Evolutionary conservation across 352 stramenopile genomes (phyloP), one percentile per base, ranked within the genome.

Genomic region (Phytophthora hibernalis): DNA sequence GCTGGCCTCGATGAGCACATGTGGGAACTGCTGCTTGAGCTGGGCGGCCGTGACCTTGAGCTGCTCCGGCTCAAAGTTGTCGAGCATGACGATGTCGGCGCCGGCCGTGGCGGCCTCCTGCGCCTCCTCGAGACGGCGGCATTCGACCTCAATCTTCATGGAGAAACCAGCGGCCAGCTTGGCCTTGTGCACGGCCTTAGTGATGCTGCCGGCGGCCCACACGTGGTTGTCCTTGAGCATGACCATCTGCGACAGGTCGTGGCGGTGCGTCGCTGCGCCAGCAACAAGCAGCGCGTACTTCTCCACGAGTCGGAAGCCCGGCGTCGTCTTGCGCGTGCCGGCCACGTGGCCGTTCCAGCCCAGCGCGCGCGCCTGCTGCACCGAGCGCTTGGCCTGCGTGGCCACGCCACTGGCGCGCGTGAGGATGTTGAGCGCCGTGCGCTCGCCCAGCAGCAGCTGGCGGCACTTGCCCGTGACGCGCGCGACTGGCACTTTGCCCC

Each of bases 221-320:
- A 99, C 92, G 82, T 99, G 98, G 85, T 99, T 99, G 76, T 99
- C 97, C 77, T 99, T 99, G 48, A 99, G 87, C 98, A 99, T 99
- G 40, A 99, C 96, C 98, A 99, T 99, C 75, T 99, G 97, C 67
- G 91, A 98, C 24, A 99, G 77, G 82, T 99, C 97, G 65, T 99
- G 84, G 60, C 98, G 88, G 82, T 98, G 95, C 55, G 95, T 98
- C 38, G 85, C 87, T 38, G 87, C 91, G 24, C 97, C 98, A 7
- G 96, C 97, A 20, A 99, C 97, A 5, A 99, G 72, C 48, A 99
- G 72, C 52, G 96, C 97, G 79, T 99, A 99, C 79, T 99, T 99
- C 76, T 99, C 98, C 16, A 99, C 97, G 18, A 99, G 74, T 3
- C 96, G 89, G 76, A 99, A 99, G 68, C 98, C 98, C 10, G 97